Evolutionary conservation across 2,329 filamentous ascomycete genomes (phyloP).

Genomic region (Nannizziopsis arthrosporioides): DNA sequence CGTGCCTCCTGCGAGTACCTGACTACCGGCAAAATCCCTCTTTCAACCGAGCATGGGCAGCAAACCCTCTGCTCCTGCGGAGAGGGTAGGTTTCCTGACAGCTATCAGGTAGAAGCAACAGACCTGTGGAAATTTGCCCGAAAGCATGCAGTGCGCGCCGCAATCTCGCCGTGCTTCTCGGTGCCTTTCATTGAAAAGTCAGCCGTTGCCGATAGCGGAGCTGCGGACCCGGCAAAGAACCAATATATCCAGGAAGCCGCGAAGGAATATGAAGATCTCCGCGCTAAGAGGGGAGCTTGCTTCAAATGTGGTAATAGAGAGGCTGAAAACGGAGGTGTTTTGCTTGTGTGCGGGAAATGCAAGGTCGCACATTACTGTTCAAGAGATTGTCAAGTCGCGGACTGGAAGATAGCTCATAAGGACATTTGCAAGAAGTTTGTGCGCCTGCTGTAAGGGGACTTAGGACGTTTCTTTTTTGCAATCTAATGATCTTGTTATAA

Average conservation of each 20-base stretch:
- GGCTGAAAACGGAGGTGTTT: neutral
- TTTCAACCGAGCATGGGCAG: slow-evolving; percentile 18
- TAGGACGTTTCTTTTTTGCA: no score
- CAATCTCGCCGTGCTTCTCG: slow-evolving; percentile 25
- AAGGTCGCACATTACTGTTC: slow-evolving; percentile 10
- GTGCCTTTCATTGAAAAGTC: slow-evolving; percentile 22
- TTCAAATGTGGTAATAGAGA: slow-evolving; percentile 4
- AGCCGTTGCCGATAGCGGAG: neutral
- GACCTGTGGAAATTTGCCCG: slow-evolving; percentile 18
- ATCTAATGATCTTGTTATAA: no score
- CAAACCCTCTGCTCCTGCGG: slow-evolving; percentile 26
- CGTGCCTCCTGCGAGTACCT: slow-evolving; percentile 24
- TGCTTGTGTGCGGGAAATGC: slow-evolving; percentile 6
- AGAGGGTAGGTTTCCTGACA: slow-evolving; percentile 19
- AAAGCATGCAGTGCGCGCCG: slow-evolving; percentile 22
- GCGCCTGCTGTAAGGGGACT: no score
- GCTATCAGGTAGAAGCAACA: slow-evolving; percentile 13
- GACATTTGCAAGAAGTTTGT: neutral
- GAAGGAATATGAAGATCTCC: neutral
- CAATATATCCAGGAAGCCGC: neutral
- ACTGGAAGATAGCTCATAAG: slow-evolving; percentile 9
- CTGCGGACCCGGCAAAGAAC: neutral
- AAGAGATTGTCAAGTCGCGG: slow-evolving; percentile 3
- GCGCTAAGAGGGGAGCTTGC: neutral
- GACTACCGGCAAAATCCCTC: slow-evolving; percentile 15